phyloP scores from a whole-genome alignment of 768 basidiomycete species.

The Boletellus emodensis region DNA sequence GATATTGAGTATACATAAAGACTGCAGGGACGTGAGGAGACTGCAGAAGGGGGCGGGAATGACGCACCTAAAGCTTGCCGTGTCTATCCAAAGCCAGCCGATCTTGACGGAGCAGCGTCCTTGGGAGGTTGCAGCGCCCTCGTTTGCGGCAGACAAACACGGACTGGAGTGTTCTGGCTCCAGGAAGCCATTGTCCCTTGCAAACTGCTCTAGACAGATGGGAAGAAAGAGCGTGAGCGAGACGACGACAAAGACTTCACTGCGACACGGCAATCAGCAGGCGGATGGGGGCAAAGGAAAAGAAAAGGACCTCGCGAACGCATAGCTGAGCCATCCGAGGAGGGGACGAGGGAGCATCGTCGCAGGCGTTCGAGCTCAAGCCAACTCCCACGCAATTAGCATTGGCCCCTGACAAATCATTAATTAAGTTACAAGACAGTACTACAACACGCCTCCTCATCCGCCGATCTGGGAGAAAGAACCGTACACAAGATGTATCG shows the following conservation, averaged over 20 bases:
- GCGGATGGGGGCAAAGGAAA: background rate
- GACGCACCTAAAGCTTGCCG: conserved; percentile 80
- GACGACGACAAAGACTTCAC: conserved; percentile 79
- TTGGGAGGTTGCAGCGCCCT: conserved; percentile 28
- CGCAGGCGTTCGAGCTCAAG: background rate
- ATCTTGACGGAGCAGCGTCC: conserved; percentile 75
- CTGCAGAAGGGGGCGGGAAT: background rate
- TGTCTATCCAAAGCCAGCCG: conserved; percentile 85
- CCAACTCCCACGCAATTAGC: conserved; percentile 1
- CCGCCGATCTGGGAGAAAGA: conserved; percentile 23
- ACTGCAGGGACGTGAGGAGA: conserved; percentile 35
- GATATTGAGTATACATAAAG: conserved; percentile 86
- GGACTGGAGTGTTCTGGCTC: conserved; percentile 62
- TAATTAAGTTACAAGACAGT: background rate
- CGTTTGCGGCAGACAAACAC: conserved; percentile 38
- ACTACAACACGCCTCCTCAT: background rate
- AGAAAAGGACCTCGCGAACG: conserved; percentile 65
- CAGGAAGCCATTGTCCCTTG: conserved; percentile 80
- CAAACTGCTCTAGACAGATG: conserved; percentile 84
- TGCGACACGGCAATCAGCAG: conserved; percentile 23
- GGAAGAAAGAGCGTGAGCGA: conserved; percentile 80
- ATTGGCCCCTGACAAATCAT: background rate
- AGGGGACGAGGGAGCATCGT: conserved; percentile 34
- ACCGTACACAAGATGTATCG: background rate
- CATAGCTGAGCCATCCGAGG: conserved; percentile 79